These are phyloP conservation scores for Colletotrichum costaricense DNA, from an alignment of 2,329 filamentous ascomycete species.

Conservation along the genomic window DNA sequence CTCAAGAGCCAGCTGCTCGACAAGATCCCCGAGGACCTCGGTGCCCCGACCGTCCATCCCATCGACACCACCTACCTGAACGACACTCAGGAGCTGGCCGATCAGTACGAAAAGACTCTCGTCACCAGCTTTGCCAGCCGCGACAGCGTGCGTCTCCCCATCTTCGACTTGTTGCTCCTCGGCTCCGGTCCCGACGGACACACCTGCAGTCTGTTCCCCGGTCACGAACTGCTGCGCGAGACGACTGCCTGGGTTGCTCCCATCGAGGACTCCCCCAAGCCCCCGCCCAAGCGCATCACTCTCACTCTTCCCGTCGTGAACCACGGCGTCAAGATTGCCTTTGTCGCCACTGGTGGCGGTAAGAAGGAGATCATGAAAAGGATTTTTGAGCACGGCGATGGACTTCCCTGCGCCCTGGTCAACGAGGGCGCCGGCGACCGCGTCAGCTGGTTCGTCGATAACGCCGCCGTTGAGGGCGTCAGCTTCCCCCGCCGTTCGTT, in stretches of 20 bases:
- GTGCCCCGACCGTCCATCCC: constrained; percentile 78
- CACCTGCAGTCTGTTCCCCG: constrained; percentile 96
- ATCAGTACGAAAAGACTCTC: constrained; percentile 90
- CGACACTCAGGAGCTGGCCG: constrained; percentile 91
- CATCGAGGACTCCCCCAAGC: constrained; percentile 95
- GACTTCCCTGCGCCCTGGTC: constrained; percentile 86
- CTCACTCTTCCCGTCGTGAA: constrained; percentile 91
- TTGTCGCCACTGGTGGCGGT: constrained; percentile 87
- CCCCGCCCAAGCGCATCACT: constrained; percentile 89
- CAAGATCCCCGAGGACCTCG: constrained; percentile 79
- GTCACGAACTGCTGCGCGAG: constrained; percentile 87
- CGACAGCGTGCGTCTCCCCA: constrained; percentile 92
- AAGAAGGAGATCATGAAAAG: constrained; percentile 94
- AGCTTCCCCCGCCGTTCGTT: constrained; percentile 81
- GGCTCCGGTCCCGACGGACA: constrained; percentile 97
- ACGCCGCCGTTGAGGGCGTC: constrained; percentile 86
- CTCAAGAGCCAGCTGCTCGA: constrained; percentile 89
- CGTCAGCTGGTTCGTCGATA: constrained; percentile 95
- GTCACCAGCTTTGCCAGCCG: constrained; percentile 89
- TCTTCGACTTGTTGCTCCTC: constrained; percentile 93
- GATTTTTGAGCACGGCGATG: constrained; percentile 88
- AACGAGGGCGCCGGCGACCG: constrained; percentile 87
- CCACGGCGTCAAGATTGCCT: constrained; percentile 87
- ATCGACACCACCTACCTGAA: constrained; percentile 76
- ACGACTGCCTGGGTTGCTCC: constrained; percentile 90